Evolutionary conservation across 2,329 filamentous ascomycete species (phyloP), one percentile per base, ranked within the genome.

Genomic region (Alternaria sp.): DNA sequence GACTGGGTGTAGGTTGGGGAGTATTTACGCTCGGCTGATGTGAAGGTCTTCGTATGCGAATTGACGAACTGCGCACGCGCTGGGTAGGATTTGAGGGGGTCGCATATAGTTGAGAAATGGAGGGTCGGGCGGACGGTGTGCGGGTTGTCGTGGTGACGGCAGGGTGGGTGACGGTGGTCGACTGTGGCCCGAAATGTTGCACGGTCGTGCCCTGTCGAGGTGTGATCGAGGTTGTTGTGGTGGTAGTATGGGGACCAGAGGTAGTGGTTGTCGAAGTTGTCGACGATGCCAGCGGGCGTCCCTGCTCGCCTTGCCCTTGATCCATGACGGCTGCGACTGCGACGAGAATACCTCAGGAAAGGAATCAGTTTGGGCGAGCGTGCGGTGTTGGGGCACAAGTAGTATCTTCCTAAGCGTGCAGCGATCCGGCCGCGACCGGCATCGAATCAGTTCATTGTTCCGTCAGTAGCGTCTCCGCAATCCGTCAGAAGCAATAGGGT

Each of bases 131-230:
- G 13, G 51, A 17, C 3, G 70, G 64, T 3, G 46, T 37, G 13
- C 61, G 66, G 11, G 64, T 60, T 9, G 69, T 72, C 8, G 74
- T 75, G 3, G 72, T 75, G 40, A 72, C 56, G 6, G 73, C 72
- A 23, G 73, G 73, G 49, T 68, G 63, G 7, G 65, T 68, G 33
- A 66, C 49, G 13, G 72, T 75, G 1, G 66, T 69, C 11, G 71
- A 67, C 24, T 68, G 66, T 8, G 71, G 65, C 10, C 62, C 66
- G 58, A 59, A 69, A 36, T 65, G 60, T 3, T 60, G 67, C 21
- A 69, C 63, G 2, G 67, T 64, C 10, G 67, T 68, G 21, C 61
- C 67, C 40, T 66, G 68, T 21, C 58, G 62, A 17, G 55, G 31
- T 14, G 62, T 57, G 23, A 68, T 64, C 28, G 65, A 63, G 28